Evolutionary conservation across 352 stramenopile species (phyloP), one percentile per base, ranked within the genome.

Genomic region (Phytopythium chamaehyphon): DNA sequence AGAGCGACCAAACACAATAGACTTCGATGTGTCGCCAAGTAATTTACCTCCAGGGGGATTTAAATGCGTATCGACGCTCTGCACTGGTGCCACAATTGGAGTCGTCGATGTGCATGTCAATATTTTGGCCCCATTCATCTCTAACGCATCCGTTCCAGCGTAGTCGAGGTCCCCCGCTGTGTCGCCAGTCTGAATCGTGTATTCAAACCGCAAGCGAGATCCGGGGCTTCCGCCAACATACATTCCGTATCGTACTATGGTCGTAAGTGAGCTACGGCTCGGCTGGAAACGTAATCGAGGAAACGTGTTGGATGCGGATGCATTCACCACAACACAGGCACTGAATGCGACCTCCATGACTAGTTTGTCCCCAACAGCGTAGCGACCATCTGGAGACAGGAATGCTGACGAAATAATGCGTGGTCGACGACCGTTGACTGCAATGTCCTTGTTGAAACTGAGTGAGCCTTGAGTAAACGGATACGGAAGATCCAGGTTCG

Each of bases 21-120:
- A 43, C 43, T 83, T 75, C 6, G 49, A 61, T 9, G 62, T 73
- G 22, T 38, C 62, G 11, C 72, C 75, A 0, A 80, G 35, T 8
- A 90, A 51, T n/a, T 55, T 56, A 1, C 84, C 81, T 1, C 81
- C 78, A 0, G 83, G 78, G 6, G 84, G 84, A 48, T 95, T 95
- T 21, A 95, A 46, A 39, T 93, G 82, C n/a, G 78, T 47, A 50
- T 95, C 74, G 2, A 74, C 81, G 6, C 43, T 57, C 49, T 93
- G 84, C 0, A 73, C 72, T 3, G 82, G 68, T 1, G 58, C 21
- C 2, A 61, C 43, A 18, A 45, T 57, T 5, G 55, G 48, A 6
- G 23, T 40, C 6, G 68, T 52, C 7, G 72, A 37, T 6, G 75
- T 71, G 15, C 79, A 88, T 10, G 84, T 91, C 16, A 92, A 58